A percentile compares a stretch with the other conserved stretches of the same genome.
Evolutionary conservation across 768 basidiomycete genomes (phyloP).

Genomic region (Mycena galopus): DNA sequence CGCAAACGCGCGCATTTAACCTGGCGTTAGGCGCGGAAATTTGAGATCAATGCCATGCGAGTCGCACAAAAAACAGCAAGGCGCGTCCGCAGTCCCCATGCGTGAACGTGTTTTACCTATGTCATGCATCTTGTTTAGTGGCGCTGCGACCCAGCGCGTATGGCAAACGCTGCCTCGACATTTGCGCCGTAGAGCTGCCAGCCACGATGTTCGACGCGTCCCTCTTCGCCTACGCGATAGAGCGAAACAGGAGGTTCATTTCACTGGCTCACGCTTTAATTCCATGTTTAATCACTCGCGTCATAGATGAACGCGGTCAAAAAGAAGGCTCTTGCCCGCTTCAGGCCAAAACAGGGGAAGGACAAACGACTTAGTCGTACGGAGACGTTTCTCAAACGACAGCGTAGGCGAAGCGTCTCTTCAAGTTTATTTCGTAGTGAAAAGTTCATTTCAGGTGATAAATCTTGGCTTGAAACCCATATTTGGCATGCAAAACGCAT

Average conservation of each 20-base stretch:
- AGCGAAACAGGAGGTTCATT: slow-evolving; percentile 82
- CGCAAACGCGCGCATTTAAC: slow-evolving; percentile 6
- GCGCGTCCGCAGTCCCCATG: slow-evolving; percentile 48
- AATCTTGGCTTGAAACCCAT: slow-evolving; percentile 96
- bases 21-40: slow-evolving; percentile 75
- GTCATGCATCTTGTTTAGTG: slow-evolving; percentile 58
- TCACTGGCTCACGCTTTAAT: neutral
- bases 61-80: slow-evolving; percentile 85
- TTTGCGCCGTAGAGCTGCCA: slow-evolving; percentile 92
- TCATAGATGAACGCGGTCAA: slow-evolving; percentile 63
- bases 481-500: slow-evolving; percentile 98
- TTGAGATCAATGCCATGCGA: slow-evolving; percentile 94
- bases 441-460: slow-evolving; percentile 67
- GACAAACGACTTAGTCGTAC: slow-evolving; percentile 68
- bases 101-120: neutral
- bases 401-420: slow-evolving; percentile 62
- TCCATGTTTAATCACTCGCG: neutral
- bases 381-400: slow-evolving; percentile 75
- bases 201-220: slow-evolving; percentile 93
- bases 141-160: slow-evolving; percentile 79
- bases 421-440: neutral
- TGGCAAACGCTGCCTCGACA: slow-evolving; percentile 96
- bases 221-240: slow-evolving; percentile 86
- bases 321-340: slow-evolving; percentile 54
- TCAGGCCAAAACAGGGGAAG: slow-evolving; percentile 75